Percentiles rank a stretch among this genome's conserved stretches.
phyloP scores from a whole-genome alignment of 2,329 filamentous ascomycete genomes.

The Aulographum hederae region DNA sequence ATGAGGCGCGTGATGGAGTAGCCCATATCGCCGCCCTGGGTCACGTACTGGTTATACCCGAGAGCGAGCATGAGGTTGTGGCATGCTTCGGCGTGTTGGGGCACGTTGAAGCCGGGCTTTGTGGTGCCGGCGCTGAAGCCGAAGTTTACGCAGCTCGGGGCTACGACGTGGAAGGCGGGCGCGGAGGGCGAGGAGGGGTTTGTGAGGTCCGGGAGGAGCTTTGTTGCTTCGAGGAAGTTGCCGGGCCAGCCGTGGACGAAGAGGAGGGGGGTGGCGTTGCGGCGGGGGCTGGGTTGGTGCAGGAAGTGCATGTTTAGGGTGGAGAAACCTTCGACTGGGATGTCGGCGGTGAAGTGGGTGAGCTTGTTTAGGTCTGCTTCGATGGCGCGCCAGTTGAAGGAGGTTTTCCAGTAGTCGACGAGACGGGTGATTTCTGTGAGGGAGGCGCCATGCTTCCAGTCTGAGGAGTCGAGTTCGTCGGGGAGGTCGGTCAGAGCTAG shows the following conservation, averaged over 20 bases:
- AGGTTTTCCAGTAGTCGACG: conserved; percentile 34
- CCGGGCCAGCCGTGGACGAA: conserved; percentile 48
- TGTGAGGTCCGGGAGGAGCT: conserved; percentile 24
- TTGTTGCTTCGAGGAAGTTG: conserved; percentile 40
- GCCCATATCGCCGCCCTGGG: conserved; percentile 30
- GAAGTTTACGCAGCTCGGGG: conserved; percentile 45
- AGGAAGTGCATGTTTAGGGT: neutral
- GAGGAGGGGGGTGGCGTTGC: conserved; percentile 39
- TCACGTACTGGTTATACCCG: conserved; percentile 40
- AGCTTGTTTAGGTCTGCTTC: conserved; percentile 20
- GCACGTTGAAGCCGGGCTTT: conserved; percentile 29
- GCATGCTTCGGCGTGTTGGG: conserved; percentile 36
- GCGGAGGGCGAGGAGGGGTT: neutral
- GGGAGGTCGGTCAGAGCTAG: too few relatives aligned
- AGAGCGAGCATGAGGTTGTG: conserved; percentile 41
- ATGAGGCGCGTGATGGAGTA: conserved; percentile 26
- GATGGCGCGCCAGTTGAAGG: conserved; percentile 41
- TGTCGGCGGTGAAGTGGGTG: conserved; percentile 20
- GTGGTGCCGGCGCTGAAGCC: conserved; percentile 48
- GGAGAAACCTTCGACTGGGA: conserved; percentile 30
- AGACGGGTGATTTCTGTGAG: conserved; percentile 41
- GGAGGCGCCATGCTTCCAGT: conserved; percentile 43
- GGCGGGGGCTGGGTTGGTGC: neutral
- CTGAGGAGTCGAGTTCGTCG: too few relatives aligned
- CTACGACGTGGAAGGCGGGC: conserved; percentile 43